phyloP scores from a whole-genome alignment of 2,329 filamentous ascomycete genomes.

The Microcera coccophila region DNA sequence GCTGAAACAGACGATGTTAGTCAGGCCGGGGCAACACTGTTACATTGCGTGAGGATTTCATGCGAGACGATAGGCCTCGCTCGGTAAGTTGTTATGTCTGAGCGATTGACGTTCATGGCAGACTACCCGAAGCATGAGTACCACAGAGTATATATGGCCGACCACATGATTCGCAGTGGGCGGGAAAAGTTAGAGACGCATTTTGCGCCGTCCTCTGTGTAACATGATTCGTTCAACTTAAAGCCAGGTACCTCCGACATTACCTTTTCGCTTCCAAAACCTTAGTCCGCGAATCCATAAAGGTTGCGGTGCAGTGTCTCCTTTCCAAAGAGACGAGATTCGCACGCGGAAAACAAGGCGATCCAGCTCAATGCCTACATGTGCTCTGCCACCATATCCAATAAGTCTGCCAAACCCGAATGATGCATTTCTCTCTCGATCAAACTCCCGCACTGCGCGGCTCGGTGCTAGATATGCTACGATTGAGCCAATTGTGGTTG shows the following conservation, averaged over 20 bases:
- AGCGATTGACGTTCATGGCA: too few relatives aligned
- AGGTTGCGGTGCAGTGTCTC: background rate
- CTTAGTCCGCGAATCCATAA: background rate
- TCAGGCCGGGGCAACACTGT: too few relatives aligned
- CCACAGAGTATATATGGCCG: too few relatives aligned
- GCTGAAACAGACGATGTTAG: too few relatives aligned
- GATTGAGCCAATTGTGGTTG: slow-evolving; percentile 46
- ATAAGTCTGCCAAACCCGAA: slow-evolving; percentile 7
- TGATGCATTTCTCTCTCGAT: background rate
- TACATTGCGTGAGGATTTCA: too few relatives aligned
- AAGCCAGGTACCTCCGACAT: background rate
- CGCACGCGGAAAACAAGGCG: background rate
- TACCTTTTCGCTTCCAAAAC: background rate
- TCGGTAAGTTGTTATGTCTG: too few relatives aligned
- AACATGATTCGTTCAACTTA: too few relatives aligned
- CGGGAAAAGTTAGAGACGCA: too few relatives aligned
- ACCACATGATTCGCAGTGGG: too few relatives aligned
- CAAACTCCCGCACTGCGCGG: slow-evolving; percentile 20
- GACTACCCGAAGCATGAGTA: too few relatives aligned
- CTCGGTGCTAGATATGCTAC: slow-evolving; percentile 48
- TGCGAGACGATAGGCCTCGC: too few relatives aligned
- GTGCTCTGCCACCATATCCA: slow-evolving; percentile 1
- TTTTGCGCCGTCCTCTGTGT: too few relatives aligned
- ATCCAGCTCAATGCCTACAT: slow-evolving; percentile 3
- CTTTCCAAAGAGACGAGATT: background rate